A percentile compares a stretch with the other conserved stretches of the same genome.
Evolutionary conservation across 768 basidiomycete species (phyloP).

Genomic region (Cyathus striatus): DNA sequence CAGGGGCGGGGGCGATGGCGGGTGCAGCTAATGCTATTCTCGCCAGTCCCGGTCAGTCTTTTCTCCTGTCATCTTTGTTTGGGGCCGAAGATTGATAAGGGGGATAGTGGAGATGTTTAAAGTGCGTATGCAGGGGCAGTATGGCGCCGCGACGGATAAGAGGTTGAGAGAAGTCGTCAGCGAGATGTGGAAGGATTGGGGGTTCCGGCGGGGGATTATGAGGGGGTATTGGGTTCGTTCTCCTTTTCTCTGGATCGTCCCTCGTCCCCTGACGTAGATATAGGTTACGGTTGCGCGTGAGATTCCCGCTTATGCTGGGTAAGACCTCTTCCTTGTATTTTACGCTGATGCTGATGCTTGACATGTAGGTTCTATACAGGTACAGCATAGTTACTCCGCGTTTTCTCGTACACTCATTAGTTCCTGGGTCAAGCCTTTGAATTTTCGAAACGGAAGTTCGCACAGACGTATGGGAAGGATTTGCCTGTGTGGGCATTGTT

Average conservation of each 20-base stretch:
- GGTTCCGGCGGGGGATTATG: constrained; percentile 88
- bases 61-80: background rate
- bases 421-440: constrained; percentile 64
- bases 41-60: constrained; percentile 73
- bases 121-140: constrained; percentile 95
- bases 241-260: background rate
- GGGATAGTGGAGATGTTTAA: constrained; percentile 93
- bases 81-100: background rate
- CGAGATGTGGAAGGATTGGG: constrained; percentile 88
- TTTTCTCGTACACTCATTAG: background rate
- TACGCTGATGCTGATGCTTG: background rate
- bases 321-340: constrained; percentile 15
- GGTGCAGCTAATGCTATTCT: constrained; percentile 88
- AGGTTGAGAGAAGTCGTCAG: constrained; percentile 61
- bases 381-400: constrained; percentile 12
- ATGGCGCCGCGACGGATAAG: constrained; percentile 78
- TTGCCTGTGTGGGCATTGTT: constrained; percentile 84
- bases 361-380: constrained; percentile 62
- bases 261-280: background rate
- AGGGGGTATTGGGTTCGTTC: constrained; percentile 87
- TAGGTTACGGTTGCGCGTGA: constrained; percentile 90
- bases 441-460: constrained; percentile 77
- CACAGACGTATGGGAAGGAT: constrained; percentile 53
- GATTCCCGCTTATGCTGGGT: constrained; percentile 95
- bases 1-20: constrained; percentile 86